Base-by-base conservation (phyloP, 805 yeast genomes). In the Kazachstania taianensis region DNA sequence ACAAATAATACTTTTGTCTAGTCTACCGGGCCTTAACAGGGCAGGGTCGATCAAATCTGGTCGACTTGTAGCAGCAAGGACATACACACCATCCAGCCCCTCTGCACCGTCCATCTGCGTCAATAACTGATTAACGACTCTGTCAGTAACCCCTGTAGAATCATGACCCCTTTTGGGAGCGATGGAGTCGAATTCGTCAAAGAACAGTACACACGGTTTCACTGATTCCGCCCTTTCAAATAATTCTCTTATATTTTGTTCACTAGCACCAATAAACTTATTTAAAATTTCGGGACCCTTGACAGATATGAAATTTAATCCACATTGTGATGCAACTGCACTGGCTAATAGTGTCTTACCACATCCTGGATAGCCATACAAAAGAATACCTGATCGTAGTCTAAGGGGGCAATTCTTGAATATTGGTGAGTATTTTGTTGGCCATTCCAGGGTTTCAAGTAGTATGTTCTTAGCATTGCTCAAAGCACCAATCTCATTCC, bases 91-190 rank as follows among this genome's bases (percentile, higher is more conserved):
- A 49, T 87, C 96, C 20, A 87, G 65, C 0, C 97, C 96, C 57
- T 92, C 97, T 1, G 97, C 97, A 63, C 98, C 98, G 59, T 92
- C 98, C 95, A 92, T 87, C 55, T 92, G 96, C 0, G 98, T 92
- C 49, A 92, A 70, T 75, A 92, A 73, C 55, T 92, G 98, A 60
- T 92, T 92, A 18, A 92, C 98, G 28, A 92, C 96, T 48, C 98
- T 71, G 56, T 92, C 98, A 3, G 97, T 92, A 4, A 92, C 97
- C 38, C 97, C 97, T 0, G 97, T 87, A 1, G 94, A 83, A 55
- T 89, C 98, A 51, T 87, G 96, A 2, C 97, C 97, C 69, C 97
- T 78, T 55, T 87, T 87, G 1, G 97, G 97, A 0, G 97, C 96
- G 52, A 92, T 85, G 0, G 97, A 86, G 49, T 89, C 97, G 56